phyloP scores from a whole-genome alignment of 2,329 filamentous ascomycete genomes.

The Cryoendolithus antarcticus region DNA sequence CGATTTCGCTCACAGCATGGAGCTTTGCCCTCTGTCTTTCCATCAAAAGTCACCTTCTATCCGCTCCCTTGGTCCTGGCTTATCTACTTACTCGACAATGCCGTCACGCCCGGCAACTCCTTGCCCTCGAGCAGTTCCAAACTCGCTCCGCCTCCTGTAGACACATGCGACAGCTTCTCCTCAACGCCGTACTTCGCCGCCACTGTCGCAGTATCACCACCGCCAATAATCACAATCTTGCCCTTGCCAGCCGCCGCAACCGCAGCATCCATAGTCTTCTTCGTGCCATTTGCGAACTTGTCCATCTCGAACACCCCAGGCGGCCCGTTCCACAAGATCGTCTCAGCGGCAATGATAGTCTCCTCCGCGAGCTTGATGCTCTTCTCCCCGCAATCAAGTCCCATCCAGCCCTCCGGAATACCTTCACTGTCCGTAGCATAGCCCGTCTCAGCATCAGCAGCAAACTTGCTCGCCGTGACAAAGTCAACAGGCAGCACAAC shows the following conservation, averaged over 20 bases:
- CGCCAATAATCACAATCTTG: slow-evolving; percentile 96
- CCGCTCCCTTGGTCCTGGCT: too few relatives aligned
- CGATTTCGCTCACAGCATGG: too few relatives aligned
- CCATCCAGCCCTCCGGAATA: slow-evolving; percentile 96
- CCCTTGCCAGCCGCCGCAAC: slow-evolving; percentile 68
- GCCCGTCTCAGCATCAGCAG: slow-evolving; percentile 66
- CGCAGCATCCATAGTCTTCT: slow-evolving; percentile 78
- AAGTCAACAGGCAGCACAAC: slow-evolving; percentile 91
- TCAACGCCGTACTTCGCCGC: slow-evolving; percentile 95
- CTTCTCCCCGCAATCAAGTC: slow-evolving; percentile 86
- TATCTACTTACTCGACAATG: slow-evolving; percentile 61
- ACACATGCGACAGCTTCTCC: slow-evolving; percentile 95
- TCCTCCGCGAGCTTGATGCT: slow-evolving; percentile 78
- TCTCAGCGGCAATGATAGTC: slow-evolving; percentile 78
- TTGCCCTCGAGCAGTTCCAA: slow-evolving; percentile 97
- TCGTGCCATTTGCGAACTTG: slow-evolving; percentile 83
- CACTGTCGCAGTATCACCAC: slow-evolving; percentile 94
- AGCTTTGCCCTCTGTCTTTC: too few relatives aligned
- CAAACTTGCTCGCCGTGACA: slow-evolving; percentile 91
- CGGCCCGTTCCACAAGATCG: slow-evolving; percentile 98
- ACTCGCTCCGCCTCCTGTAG: slow-evolving; percentile 88
- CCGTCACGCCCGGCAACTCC: slow-evolving; percentile 84
- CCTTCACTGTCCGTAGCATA: slow-evolving; percentile 75
- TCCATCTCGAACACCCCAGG: slow-evolving; percentile 97
- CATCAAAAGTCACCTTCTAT: too few relatives aligned